Conservation (phyloP, 2,329 filamentous ascomycete species). For the Diaporthe velutina region DNA sequence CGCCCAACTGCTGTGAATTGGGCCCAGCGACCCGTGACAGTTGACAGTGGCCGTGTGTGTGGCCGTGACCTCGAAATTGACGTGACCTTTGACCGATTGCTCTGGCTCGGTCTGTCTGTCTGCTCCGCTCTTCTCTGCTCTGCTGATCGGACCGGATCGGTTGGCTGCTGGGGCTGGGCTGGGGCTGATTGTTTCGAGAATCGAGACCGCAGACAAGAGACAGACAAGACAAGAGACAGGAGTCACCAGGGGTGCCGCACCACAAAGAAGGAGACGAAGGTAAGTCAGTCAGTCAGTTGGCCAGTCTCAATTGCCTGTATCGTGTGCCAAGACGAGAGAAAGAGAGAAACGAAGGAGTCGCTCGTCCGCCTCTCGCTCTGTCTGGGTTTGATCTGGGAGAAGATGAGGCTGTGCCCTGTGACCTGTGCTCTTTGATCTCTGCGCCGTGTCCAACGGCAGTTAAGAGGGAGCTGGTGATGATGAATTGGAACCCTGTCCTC, state of each 20-base stretch:
- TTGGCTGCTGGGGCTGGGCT: conserved; percentile 12
- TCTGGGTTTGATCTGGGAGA: background rate
- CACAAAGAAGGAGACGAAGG: background rate
- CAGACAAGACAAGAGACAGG: background rate
- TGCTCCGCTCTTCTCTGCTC: background rate
- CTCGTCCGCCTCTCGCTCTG: background rate
- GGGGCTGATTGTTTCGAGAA: conserved; percentile 28
- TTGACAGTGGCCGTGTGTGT: background rate
- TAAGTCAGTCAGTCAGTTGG: background rate
- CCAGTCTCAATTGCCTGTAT: conserved; percentile 7
- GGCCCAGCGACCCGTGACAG: background rate
- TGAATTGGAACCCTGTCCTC: background rate
- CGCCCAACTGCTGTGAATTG: conserved; percentile 5
- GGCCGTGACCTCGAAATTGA: too few relatives aligned
- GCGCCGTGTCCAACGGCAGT: conserved; percentile 14
- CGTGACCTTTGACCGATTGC: background rate
- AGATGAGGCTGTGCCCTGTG: conserved; percentile 12
- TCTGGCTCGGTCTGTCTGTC: too few relatives aligned
- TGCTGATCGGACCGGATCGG: conserved; percentile 27
- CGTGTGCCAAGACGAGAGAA: background rate
- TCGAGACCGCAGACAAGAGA: conserved; percentile 1
- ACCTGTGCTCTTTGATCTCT: background rate
- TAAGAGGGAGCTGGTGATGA: background rate
- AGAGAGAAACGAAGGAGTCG: background rate
- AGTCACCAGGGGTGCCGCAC: background rate